These are phyloP conservation scores for Prunus dulcis DNA, from an alignment of 306 rosid genomes.

Conservation along the genomic window DNA sequence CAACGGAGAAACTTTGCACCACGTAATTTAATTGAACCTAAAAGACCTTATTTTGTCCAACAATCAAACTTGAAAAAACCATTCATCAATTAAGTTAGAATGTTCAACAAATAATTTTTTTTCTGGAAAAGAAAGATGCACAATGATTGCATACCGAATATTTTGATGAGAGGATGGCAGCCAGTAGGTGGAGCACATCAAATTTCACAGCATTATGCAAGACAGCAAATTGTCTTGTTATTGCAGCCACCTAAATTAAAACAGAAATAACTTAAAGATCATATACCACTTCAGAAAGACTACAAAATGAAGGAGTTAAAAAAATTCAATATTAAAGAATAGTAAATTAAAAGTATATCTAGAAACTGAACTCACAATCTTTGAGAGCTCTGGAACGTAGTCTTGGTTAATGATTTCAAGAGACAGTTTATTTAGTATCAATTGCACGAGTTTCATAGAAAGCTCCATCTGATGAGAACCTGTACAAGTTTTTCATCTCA, in stretches of 20 bases:
- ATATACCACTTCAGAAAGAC: neutral
- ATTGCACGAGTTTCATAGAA: slow-evolving; percentile 55
- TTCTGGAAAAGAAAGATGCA: slow-evolving; percentile 3
- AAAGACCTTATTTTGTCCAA: slow-evolving; percentile 12
- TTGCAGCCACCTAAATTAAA: slow-evolving; percentile 49
- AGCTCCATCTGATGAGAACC: slow-evolving; percentile 71
- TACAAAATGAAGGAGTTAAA: neutral
- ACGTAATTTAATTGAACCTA: slow-evolving; percentile 5
- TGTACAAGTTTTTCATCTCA: slow-evolving; percentile 34
- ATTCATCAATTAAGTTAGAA: slow-evolving; percentile 4
- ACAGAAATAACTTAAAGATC: slow-evolving; percentile 5
- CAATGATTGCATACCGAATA: slow-evolving; percentile 47
- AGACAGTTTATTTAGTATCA: slow-evolving; percentile 52
- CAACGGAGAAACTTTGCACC: slow-evolving; percentile 15
- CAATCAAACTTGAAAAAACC: neutral
- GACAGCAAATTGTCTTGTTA: slow-evolving; percentile 73
- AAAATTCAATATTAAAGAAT: neutral
- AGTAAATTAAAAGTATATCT: neutral
- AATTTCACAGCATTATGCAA: slow-evolving; percentile 75
- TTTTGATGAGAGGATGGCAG: slow-evolving; percentile 55
- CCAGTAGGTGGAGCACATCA: slow-evolving; percentile 72
- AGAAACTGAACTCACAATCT: slow-evolving; percentile 55
- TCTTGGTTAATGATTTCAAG: slow-evolving; percentile 40
- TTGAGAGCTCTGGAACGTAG: slow-evolving; percentile 52
- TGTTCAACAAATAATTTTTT: neutral